Evolutionary conservation across 1,139 yeast genomes (phyloP), one percentile per base, ranked within the genome.

Genomic region (Arxiozyma slooffiae): DNA sequence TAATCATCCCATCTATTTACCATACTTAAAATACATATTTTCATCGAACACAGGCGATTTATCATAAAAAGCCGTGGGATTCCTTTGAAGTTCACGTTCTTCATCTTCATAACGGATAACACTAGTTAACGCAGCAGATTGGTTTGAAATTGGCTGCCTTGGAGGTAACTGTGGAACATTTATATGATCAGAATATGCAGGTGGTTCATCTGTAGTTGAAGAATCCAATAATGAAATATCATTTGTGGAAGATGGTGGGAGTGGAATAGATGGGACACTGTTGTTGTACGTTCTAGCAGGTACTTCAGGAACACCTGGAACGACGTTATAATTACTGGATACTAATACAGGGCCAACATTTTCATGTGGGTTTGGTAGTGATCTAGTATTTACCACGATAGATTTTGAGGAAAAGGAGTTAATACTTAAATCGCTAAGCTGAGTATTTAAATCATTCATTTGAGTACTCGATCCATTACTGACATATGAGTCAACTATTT

Each of bases 41-140:
- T 75, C 73, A 58, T 72, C 72, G 57, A 71, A 75, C 3, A 71
- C 76, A 4, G 78, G 72, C 1, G 78, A 77, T 7, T 71, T 71
- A 48, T 68, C 69, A 53, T 75, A 74, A 48, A 73, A 71, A 2
- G 68, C 57, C 2, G 67, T 66, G 21, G 69, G 68, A 38, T 64
- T 63, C 42, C 55, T 54, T 41, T 57, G 60, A 14, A 57, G 36
- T 44, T 59, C 62, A 22, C 55, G 57, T 37, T 60, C 61, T 43
- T 62, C 64, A 14, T 48, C 49, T 38, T 57, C 57, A 43, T 51
- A 47, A 38, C 53, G 52, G 41, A 50, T 48, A 18, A 48, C 38
- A 34, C 48, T 46, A 37, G 50, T 39, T 45, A 56, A 14, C 39
- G n/a, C 14, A n/a, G 39, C 14, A 9, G 21, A 14, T n/a, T 21